phyloP scores from a whole-genome alignment of 2,329 filamentous ascomycete species.

The Drechslerella dactyloides region DNA sequence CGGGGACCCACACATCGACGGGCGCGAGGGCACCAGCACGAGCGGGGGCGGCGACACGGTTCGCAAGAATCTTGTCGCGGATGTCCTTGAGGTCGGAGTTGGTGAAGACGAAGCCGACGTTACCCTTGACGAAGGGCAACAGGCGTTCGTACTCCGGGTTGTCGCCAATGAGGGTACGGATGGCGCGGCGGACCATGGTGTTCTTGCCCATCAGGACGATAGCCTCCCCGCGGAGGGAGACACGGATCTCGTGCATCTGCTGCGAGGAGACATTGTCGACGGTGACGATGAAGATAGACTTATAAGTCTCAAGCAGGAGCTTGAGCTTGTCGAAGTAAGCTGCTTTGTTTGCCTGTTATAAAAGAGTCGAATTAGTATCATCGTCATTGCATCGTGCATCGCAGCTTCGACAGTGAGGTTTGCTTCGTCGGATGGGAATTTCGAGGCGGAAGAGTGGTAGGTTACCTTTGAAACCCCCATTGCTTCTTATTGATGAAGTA shows the following conservation, averaged over 20 bases:
- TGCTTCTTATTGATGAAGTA: slow-evolving; percentile 92
- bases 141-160: slow-evolving; percentile 98
- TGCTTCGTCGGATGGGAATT: slow-evolving; percentile 4
- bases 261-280: slow-evolving; percentile 98
- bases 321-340: slow-evolving; percentile 99
- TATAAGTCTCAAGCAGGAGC: slow-evolving; percentile 93
- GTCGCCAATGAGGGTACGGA: slow-evolving; percentile 91
- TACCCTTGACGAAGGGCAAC: slow-evolving; percentile 93
- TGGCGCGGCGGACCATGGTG: slow-evolving; percentile 99
- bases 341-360: slow-evolving; percentile 78
- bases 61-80: slow-evolving; percentile 92
- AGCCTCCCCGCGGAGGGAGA: slow-evolving; percentile 84
- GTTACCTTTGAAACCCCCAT: slow-evolving; percentile 81
- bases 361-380: background rate
- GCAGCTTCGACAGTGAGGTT: background rate
- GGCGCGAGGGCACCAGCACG: slow-evolving; percentile 97
- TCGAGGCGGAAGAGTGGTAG: too few relatives aligned
- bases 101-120: slow-evolving; percentile 99
- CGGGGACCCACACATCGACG: slow-evolving; percentile 89
- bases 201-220: slow-evolving; percentile 99
- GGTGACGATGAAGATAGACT: slow-evolving; percentile 94
- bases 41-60: slow-evolving; percentile 96
- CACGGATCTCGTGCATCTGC: slow-evolving; percentile 99
- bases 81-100: slow-evolving; percentile 90
- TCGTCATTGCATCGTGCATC: background rate